Base-by-base conservation (phyloP, 2,329 filamentous ascomycete species). In the Stachybotrys elegans region DNA sequence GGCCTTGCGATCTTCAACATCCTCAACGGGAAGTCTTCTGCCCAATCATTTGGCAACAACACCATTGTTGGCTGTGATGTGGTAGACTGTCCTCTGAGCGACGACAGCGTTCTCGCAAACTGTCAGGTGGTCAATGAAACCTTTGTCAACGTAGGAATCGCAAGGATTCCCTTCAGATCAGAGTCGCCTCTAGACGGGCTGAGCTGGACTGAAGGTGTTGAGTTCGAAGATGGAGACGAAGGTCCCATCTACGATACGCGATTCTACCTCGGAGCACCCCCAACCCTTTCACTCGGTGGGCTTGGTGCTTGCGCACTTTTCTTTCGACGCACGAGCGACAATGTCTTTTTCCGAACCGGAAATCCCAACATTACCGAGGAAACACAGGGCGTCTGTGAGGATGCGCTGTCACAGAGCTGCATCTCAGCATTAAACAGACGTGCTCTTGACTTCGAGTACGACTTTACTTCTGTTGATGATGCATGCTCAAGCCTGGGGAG, bases 241-340 rank as follows among this genome's bases (percentile, higher is more conserved):
- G 25, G 19, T 1, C 23, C 22, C 21, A 22, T 13, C 4, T 43
- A 44, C 4, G 44, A 46, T 6, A 48, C 42, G 31, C 40, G 34
- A 40, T 50, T 50, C 29, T 48, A 46, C 23, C 23, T 48, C 22
- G 48, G 46, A 8, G 43, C 48, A 16, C 40, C 43, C 1, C 23
- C 43, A 2, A 29, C 21, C n/a, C n/a, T 40, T 1, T 32, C 36
- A 27, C 19, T 45, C 23, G 17, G 40, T 2, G 37, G 36, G 5
- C 17, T 38, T 12, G 31, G 40, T 2, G 42, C 44, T 8, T 50
- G 48, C 3, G 48, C 48, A 4, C 20, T 50, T 4, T 48, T 48
- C 36, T 48, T 48, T 34, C 36, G n/a, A 7, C 20, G 38, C 6
- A 31, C 16, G 3, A 48, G 43, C 32, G n/a, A 36, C 7, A 23